These are phyloP conservation scores for Cryptococcus maquisensis DNA, from an alignment of 1,284 basidiomycete species.

Conservation along the genomic window DNA sequence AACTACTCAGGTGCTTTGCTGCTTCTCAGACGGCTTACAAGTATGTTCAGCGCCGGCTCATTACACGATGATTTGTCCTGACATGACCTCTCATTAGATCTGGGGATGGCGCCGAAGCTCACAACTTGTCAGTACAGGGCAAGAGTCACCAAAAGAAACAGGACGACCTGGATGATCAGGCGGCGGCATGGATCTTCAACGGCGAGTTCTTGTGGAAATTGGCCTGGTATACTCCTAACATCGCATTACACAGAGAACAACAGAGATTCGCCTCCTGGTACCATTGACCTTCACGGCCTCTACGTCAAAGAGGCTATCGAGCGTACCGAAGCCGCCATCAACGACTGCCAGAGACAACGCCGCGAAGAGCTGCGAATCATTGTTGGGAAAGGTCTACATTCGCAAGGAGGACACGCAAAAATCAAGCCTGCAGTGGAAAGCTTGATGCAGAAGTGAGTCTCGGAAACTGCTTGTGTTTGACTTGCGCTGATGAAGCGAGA, in stretches of 20 bases:
- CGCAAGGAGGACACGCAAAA: conserved; percentile 71
- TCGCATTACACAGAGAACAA: conserved; percentile 66
- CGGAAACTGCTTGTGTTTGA: background rate
- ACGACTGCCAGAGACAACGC: conserved; percentile 63
- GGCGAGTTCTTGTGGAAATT: conserved; percentile 51
- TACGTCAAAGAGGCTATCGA: conserved; percentile 89
- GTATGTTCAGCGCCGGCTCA: conserved; percentile 55
- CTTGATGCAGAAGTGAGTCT: conserved; percentile 65
- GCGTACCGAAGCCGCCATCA: conserved; percentile 64
- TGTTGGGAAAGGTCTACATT: conserved; percentile 89
- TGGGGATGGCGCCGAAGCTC: conserved; percentile 74
- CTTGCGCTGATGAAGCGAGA: background rate
- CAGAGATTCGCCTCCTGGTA: conserved; percentile 64
- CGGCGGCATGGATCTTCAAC: conserved; percentile 82
- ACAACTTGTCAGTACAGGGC: conserved; percentile 76
- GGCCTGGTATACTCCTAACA: background rate
- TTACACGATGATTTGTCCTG: conserved; percentile 62
- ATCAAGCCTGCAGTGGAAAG: conserved; percentile 90
- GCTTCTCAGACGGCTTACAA: conserved; percentile 44
- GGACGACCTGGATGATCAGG: conserved; percentile 76
- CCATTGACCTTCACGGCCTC: conserved; percentile 84
- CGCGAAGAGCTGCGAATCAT: conserved; percentile 74
- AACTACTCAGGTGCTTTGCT: conserved; percentile 32
- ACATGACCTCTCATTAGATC: conserved; percentile 27
- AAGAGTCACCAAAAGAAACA: conserved; percentile 75